Base-by-base conservation (phyloP, 202 grass and related monocot genomes). In the Saccharum hybrid region DNA sequence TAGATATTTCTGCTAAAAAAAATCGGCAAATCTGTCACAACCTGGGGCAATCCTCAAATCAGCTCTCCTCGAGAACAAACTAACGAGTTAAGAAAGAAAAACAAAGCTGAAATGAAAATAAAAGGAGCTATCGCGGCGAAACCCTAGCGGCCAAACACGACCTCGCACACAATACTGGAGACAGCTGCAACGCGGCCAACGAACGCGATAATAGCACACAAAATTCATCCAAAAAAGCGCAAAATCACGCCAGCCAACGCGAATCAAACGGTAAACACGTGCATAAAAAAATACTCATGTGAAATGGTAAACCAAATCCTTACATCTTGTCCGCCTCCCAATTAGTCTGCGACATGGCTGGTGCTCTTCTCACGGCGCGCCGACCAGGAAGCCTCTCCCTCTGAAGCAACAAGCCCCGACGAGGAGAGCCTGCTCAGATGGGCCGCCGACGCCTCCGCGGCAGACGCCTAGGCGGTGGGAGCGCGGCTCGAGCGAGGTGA, bases 331-430 rank as follows among this genome's bases (percentile, higher is more conserved):
- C 79, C 79, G 79, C 79, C 79, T 97, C 94, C 94, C 94, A 97
- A 87, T 97, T 97, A 8, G 94, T 93, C 89, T 97, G 94, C 80
- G 91, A 93, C 94, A 97, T 97, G 94, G 86, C 84, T 76, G 68
- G 38, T 14, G n/a, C 51, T 63, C 13, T 45, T 67, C 61, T 63
- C 33, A 23, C 69, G 23, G 42, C 54, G 71, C 71, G 18, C 70
- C 41, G 15, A 21, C 67, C 10, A 54, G 68, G 30, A 51, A 48
- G 15, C 74, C 31, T 70, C 64, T 19, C 34, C 75, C 41, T 45
- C 33, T 11, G 38, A 43, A 30, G 36, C 34, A 9, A 6, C 10
- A 14, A 41, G 66, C 79, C 26, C 33, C 79, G 66, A 70, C 38
- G 16, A 59, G 7, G 2, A 39, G 51, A 31, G 61, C 26, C 61